A percentile compares a stretch with the other conserved stretches of the same genome.
phyloP scores from a whole-genome alignment of 192 early-diverging fungal genomes.

The Anaeromyces robustus region DNA sequence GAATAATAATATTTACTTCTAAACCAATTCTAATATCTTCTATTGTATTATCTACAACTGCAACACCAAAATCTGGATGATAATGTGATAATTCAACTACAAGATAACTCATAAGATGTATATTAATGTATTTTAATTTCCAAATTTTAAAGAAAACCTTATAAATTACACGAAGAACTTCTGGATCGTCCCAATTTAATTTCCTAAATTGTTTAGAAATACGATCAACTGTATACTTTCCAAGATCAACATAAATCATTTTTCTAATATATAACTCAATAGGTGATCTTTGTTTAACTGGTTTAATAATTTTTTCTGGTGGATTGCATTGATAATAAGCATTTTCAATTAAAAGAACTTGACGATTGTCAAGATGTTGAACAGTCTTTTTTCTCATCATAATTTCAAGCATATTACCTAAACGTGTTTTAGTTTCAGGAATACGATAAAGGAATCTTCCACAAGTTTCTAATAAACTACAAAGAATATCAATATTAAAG shows the following conservation, averaged over 20 bases:
- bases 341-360: conserved; percentile 81
- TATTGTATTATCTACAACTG: conserved; percentile 68
- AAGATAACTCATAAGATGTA: conserved; percentile 68
- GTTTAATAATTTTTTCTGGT: conserved; percentile 39
- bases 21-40: conserved; percentile 81
- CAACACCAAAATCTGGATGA: conserved; percentile 74
- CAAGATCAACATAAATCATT: conserved; percentile 70
- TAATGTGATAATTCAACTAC: conserved; percentile 57
- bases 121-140: conserved; percentile 82
- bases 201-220: conserved; percentile 51
- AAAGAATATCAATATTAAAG: conserved; percentile 72
- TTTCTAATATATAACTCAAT: conserved; percentile 81
- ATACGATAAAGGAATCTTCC: conserved; percentile 71
- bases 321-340: conserved; percentile 82
- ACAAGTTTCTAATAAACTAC: conserved; percentile 69
- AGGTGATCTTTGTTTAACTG: conserved; percentile 56
- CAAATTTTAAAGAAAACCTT: conserved; percentile 77
- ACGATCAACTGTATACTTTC: conserved; percentile 49
- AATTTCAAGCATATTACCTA: conserved; percentile 69
- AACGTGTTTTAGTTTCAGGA: conserved; percentile 54
- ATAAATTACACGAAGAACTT: conserved; percentile 33
- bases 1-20: too few relatives aligned
- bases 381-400: conserved; percentile 75
- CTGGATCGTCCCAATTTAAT: conserved; percentile 65
- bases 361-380: conserved; percentile 70